A percentile compares a stretch with the other conserved stretches of the same genome.
phyloP scores from a whole-genome alignment of 208 protist species.

The Herpetomonas muscarum region DNA sequence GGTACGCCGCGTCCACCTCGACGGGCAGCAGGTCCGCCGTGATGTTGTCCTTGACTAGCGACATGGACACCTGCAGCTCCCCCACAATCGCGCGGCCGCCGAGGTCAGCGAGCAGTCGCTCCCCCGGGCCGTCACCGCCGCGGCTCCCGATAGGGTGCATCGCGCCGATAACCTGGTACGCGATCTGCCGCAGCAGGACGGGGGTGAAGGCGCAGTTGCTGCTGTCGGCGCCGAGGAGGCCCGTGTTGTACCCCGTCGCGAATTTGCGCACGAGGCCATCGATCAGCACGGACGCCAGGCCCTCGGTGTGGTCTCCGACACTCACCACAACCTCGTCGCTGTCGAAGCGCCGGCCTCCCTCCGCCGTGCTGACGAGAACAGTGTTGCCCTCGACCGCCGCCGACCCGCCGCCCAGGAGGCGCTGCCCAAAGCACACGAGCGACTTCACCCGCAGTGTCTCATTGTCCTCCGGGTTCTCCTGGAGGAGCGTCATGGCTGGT shows the following conservation, averaged over 20 bases:
- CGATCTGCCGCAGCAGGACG: constrained; percentile 64
- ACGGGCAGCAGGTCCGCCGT: constrained; percentile 61
- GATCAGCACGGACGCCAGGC: constrained; percentile 44
- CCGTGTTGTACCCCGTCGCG: constrained; percentile 49
- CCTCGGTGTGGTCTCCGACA: constrained; percentile 26
- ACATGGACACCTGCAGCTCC: constrained; percentile 69
- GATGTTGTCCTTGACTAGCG: constrained; percentile 69
- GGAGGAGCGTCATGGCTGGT: constrained; percentile 14
- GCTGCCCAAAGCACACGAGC: constrained; percentile 61
- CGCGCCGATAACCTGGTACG: constrained; percentile 40
- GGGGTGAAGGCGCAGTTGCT: constrained; percentile 65
- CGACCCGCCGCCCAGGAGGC: constrained; percentile 53
- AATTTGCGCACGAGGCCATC: constrained; percentile 57
- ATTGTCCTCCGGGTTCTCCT: constrained; percentile 9
- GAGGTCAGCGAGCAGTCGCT: constrained; percentile 6
- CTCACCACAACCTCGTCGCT: constrained; percentile 64
- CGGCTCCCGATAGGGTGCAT: constrained; percentile 11
- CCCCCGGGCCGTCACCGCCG: constrained; percentile 7
- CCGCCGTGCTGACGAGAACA: constrained; percentile 41
- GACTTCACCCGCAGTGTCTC: constrained; percentile 30
- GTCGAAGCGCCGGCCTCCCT: constrained; percentile 55
- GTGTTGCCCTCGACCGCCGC: constrained; percentile 55
- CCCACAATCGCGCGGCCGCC: constrained; percentile 19
- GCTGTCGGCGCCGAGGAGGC: constrained; percentile 64
- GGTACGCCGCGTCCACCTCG: constrained; percentile 40